Conservation (phyloP, 2,329 filamentous ascomycete genomes). For the Trichoderma arundinaceum region DNA sequence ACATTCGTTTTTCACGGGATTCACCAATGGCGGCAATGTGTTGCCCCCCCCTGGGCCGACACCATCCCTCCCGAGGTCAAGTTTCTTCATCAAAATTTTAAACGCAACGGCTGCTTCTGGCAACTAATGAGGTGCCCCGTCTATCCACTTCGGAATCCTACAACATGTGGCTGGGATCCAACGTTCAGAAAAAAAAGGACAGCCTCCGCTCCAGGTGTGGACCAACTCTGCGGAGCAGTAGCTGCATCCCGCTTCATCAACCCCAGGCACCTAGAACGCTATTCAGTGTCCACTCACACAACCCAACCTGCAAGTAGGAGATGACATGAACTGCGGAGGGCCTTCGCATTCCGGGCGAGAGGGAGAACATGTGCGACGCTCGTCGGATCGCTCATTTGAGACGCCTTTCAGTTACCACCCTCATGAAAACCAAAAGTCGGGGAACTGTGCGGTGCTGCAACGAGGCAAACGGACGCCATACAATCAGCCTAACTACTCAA, state of each 20-base stretch:
- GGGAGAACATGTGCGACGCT: not conserved
- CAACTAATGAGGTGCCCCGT: conserved; percentile 8
- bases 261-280: conserved; percentile 8
- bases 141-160: conserved; percentile 18
- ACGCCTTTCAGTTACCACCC: not conserved
- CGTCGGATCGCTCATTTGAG: not conserved
- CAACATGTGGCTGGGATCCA: conserved; percentile 8
- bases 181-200: not conserved
- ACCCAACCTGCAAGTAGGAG: conserved; percentile 3
- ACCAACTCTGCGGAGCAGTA: not conserved
- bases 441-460: not conserved
- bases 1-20: not conserved
- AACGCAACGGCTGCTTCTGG: not conserved
- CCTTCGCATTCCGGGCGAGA: not conserved
- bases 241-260: conserved; percentile 29
- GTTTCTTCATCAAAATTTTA: conserved; percentile 2
- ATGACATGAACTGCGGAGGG: conserved; percentile 28
- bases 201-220: conserved; percentile 2
- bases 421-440: not conserved
- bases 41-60: not conserved
- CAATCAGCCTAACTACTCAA: not conserved
- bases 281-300: conserved; percentile 18
- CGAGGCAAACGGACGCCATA: not conserved
- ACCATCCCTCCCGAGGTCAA: not conserved
- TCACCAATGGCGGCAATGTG: conserved; percentile 16